phyloP scores from a whole-genome alignment of 129 eudicot genomes.

The Apium graveolens region DNA sequence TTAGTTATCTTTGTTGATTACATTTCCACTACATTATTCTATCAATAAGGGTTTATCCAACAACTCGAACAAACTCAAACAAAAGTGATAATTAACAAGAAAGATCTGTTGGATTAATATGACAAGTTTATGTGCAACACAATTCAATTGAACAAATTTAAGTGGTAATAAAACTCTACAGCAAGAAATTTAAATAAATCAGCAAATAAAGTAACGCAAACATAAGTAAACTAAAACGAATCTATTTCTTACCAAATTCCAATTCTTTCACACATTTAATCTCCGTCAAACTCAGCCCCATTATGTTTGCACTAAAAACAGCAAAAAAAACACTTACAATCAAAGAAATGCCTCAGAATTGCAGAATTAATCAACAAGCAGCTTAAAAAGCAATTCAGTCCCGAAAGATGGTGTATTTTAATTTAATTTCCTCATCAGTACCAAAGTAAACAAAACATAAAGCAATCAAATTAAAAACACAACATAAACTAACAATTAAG shows the following conservation, averaged over 20 bases:
- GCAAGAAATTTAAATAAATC: too few relatives aligned
- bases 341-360: conserved; percentile 37
- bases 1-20: too few relatives aligned
- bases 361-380: conserved; percentile 40
- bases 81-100: too few relatives aligned
- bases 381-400: conserved; percentile 33
- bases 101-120: too few relatives aligned
- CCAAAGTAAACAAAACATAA: neutral
- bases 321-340: neutral
- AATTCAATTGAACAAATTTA: neutral
- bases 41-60: too few relatives aligned
- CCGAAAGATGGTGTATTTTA: conserved; percentile 53
- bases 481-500: too few relatives aligned
- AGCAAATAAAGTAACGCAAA: neutral
- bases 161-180: too few relatives aligned
- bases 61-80: too few relatives aligned
- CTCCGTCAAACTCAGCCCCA: neutral
- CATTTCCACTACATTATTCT: neutral
- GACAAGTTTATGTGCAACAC: too few relatives aligned
- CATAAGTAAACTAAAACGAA: neutral
- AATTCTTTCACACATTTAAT: neutral
- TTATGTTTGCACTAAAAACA: neutral
- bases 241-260: neutral
- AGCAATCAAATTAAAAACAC: too few relatives aligned
- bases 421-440: conserved; percentile 49